Base-by-base conservation (phyloP, 352 stramenopile genomes). In the Phytophthora fragariae region DNA sequence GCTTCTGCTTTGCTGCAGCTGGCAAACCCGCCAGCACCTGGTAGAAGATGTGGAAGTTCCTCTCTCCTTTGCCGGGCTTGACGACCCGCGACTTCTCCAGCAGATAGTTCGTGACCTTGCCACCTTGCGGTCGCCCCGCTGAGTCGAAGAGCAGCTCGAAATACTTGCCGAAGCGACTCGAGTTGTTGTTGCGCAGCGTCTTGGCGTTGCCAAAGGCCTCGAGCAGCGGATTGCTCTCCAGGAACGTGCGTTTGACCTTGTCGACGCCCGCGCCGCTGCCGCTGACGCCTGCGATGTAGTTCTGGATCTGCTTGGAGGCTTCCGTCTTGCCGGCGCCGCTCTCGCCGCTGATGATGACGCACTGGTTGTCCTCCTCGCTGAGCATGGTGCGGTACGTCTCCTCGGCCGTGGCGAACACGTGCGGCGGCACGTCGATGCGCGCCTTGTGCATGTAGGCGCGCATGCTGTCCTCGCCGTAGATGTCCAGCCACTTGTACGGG, bases 201-300 rank as follows among this genome's bases (percentile, higher is more conserved):
- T 97, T 97, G 64, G 95, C 96, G 68, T 99, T 99, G 37, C 97
- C 97, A 78, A 98, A 99, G n/a, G 94, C 94, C 76, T 99, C 97
- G 7, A 99, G 81, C 58, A 99, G 85, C 63, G 97, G 97, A 69
- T 99, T 99, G 11, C 90, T 98, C 70, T 98, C 95, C 11, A 99
- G 68, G 44, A 99, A 96, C 2, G 84, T 94, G 50, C 90, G 85
- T 69, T 97, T 97, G 64, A 97, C 88, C 76, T 95, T 96, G 72
- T 97, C 89, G 5, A 96, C 89, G 24, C 88, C 89, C 0, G 84
- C 82, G 29, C 88, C 89, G 33, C 84, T 93, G 53, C 89, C 89
- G 31, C 81, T 92, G 50, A 97, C 89, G 8, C 85, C 85, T 12
- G 90, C 89, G 58, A 97, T 96, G 72, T 97, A 97, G 71, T 97